Conservation (phyloP, 345 rosid genomes). For the Noccaea caerulescens region DNA sequence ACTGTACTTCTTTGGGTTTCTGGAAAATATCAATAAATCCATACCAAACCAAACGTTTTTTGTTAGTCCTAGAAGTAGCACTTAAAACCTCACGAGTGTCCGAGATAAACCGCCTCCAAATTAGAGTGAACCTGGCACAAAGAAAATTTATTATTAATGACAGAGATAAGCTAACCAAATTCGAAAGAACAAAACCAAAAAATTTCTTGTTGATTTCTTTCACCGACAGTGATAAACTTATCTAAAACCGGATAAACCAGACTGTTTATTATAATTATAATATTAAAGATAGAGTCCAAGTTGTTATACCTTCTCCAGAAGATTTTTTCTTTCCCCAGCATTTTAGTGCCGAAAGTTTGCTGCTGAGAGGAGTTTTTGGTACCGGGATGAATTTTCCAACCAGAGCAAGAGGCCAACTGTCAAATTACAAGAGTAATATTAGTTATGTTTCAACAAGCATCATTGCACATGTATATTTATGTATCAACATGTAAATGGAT, state of each 20-base stretch:
- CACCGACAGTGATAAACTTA: too few species aligned
- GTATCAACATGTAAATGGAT: background rate
- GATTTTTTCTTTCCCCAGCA: conserved; percentile 45
- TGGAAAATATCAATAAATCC: conserved; percentile 26
- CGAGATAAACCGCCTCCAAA: conserved; percentile 21
- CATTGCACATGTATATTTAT: background rate
- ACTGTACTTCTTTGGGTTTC: conserved; percentile 33
- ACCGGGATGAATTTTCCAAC: conserved; percentile 81
- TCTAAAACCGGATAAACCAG: too few species aligned
- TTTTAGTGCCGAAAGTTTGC: conserved; percentile 19
- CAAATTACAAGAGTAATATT: conserved; percentile 9
- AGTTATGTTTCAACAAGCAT: conserved; percentile 17
- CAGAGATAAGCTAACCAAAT: too few species aligned
- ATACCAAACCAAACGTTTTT: conserved; percentile 33
- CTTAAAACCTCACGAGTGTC: conserved; percentile 18
- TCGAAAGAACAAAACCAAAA: too few species aligned
- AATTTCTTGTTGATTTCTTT: too few species aligned
- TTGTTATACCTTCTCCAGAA: conserved; percentile 39
- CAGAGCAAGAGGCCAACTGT: conserved; percentile 92
- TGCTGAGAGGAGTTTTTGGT: conserved; percentile 56
- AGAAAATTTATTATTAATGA: background rate
- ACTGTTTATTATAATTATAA: background rate
- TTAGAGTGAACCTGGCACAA: conserved; percentile 36
- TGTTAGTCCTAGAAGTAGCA: conserved; percentile 40
- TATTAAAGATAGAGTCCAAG: background rate